These are phyloP conservation scores for Postia placenta DNA, from an alignment of 768 basidiomycete genomes.

Conservation along the genomic window DNA sequence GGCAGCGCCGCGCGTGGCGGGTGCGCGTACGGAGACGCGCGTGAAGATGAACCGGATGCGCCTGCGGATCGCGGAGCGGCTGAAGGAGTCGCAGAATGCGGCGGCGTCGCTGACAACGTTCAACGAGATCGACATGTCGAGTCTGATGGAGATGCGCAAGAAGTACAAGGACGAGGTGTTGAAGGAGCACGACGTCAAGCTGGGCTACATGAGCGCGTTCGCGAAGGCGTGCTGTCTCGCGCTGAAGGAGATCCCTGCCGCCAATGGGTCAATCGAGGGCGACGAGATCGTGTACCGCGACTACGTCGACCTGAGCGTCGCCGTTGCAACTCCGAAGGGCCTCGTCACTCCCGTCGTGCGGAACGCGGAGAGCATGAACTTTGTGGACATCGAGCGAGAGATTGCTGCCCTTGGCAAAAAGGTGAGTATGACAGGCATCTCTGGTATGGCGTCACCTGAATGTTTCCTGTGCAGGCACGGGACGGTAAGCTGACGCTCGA, in stretches of 20 bases:
- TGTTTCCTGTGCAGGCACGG: slow-evolving; percentile 46
- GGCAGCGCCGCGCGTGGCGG: slow-evolving; percentile 32
- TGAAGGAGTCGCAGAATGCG: slow-evolving; percentile 96
- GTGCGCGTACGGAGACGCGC: slow-evolving; percentile 80
- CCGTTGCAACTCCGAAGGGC: slow-evolving; percentile 96
- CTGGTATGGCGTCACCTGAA: neutral
- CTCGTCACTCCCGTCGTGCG: slow-evolving; percentile 94
- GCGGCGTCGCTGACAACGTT: slow-evolving; percentile 97
- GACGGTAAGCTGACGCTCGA: slow-evolving; percentile 94
- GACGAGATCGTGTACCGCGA: slow-evolving; percentile 91
- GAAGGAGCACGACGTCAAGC: slow-evolving; percentile 91
- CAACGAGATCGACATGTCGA: slow-evolving; percentile 99
- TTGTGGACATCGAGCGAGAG: slow-evolving; percentile 90
- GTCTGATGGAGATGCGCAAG: slow-evolving; percentile 87
- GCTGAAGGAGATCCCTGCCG: slow-evolving; percentile 86
- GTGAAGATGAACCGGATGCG: slow-evolving; percentile 99
- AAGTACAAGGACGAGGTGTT: slow-evolving; percentile 89
- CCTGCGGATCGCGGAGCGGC: slow-evolving; percentile 90
- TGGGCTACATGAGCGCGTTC: slow-evolving; percentile 98
- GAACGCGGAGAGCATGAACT: slow-evolving; percentile 81
- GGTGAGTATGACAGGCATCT: slow-evolving; percentile 28
- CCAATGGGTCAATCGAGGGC: slow-evolving; percentile 92
- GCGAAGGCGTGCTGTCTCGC: slow-evolving; percentile 81
- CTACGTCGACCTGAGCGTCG: slow-evolving; percentile 91
- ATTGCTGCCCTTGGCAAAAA: slow-evolving; percentile 90